Evolutionary conservation across 2,329 filamentous ascomycete species (phyloP), one percentile per base, ranked within the genome.

Genomic region (Aspergillus viridinutans): DNA sequence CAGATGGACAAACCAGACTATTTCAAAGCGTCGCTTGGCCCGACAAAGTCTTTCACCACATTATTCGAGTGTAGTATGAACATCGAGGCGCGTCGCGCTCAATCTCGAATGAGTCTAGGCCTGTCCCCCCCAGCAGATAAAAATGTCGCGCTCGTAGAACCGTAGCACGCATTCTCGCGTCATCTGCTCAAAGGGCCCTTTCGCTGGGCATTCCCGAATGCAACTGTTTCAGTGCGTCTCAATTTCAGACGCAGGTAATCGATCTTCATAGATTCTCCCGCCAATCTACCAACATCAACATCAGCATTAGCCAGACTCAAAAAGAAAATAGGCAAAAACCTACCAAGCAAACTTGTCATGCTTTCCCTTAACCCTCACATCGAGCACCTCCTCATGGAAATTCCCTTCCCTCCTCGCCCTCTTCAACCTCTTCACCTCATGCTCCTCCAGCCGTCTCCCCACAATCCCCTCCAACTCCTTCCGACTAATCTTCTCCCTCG

Each of bases 291-390:
- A 62, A 62, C 61, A 14, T 25, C 49, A 61, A 48, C 14, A 62
- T 52, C 38, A 59, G 59, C 54, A 61, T 61, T 58, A 61, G 56
- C n/a, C 14, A 32, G 63, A 62, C 51, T 58, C 58, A 20, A 3
- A 28, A 57, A 49, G 54, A 48, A 59, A 59, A 21, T 21, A 61
- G n/a, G 53, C 43, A 42, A 43, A 21, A 26, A 49, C 52, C 69
- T 29, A 47, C 65, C 69, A 77, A 48, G 75, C 76, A 69, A 79
- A 96, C 74, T 96, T 96, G 76, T 96, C 92, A 76, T 96, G 92
- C 77, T 96, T 96, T 55, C 86, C 87, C 79, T 96, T 96, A 29
- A 94, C 88, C 74, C 93, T 94, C 55, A 97, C 80, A 75, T 95
- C 87, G 62, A 97, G 76, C 68, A 97, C 76, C 64, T 84, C 84